Conservation (phyloP, 768 basidiomycete species). For the Piloderma croceum region DNA sequence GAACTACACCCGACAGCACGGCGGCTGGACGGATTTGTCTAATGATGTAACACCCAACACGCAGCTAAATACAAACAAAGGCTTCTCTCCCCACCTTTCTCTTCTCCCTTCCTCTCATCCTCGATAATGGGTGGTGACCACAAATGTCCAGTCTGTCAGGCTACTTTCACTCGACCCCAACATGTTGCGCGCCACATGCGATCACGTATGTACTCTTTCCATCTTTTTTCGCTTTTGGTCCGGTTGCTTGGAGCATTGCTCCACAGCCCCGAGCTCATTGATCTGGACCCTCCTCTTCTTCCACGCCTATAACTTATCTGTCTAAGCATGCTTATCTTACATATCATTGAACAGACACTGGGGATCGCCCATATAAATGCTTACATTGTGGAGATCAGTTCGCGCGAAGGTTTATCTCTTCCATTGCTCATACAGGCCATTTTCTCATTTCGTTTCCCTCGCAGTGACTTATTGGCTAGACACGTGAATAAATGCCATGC, state of each 20-base stretch:
- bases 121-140: slow-evolving; percentile 86
- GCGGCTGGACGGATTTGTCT: too few relatives aligned
- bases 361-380: slow-evolving; percentile 87
- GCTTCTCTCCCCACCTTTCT: too few relatives aligned
- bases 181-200: slow-evolving; percentile 90
- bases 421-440: slow-evolving; percentile 3
- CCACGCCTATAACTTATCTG: slow-evolving; percentile 7
- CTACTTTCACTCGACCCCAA: slow-evolving; percentile 83
- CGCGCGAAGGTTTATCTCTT: slow-evolving; percentile 57
- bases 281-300: slow-evolving; percentile 10
- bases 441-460: slow-evolving; percentile 6
- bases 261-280: slow-evolving; percentile 12
- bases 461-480: slow-evolving; percentile 76
- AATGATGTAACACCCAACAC: too few relatives aligned
- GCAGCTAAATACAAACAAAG: too few relatives aligned
- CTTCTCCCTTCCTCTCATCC: too few relatives aligned
- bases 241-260: slow-evolving; percentile 17
- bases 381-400: slow-evolving; percentile 87
- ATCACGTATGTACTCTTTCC: slow-evolving; percentile 58
- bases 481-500: slow-evolving; percentile 89
- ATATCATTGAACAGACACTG: too few relatives aligned
- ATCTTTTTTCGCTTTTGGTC: slow-evolving; percentile 8
- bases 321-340: too few relatives aligned
- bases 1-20: too few relatives aligned
- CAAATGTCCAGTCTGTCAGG: slow-evolving; percentile 82